Evolutionary conservation across 495 filamentous ascomycete genomes (phyloP), one percentile per base, ranked within the genome.

Genomic region (Stereocaulon alpinum): DNA sequence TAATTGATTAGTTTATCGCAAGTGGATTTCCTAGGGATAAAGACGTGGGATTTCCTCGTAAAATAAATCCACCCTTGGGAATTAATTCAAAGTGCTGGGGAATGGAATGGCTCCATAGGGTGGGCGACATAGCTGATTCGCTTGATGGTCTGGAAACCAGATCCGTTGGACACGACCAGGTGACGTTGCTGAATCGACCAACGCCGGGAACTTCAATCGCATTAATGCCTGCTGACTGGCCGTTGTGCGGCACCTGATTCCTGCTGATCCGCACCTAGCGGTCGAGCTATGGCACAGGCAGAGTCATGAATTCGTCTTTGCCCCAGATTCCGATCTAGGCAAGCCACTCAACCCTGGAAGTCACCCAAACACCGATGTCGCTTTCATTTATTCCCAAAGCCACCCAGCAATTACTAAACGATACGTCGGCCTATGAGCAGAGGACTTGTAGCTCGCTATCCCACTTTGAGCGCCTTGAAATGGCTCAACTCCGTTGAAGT

Each of bases 181-280:
- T 60, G 58, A 60, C 50, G 27, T 14, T 42, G n/a, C 11, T 44
- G 17, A 54, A 20, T 48, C 55, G 41, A 60, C 48, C 40, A 55
- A 55, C 49, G 18, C 30, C n/a, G 40, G n/a, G 45, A 15, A 60
- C 40, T 54, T 27, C 20, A 45, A 58, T 58, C 49, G 48, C 58
- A 41, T 61, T 50, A 48, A 55, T 32, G 54, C 52, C 52, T 48
- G 49, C 24, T 57, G 20, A 60, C 43, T 57, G 58, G 62, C 62
- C 53, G 53, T 58, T 57, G 58, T 50, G 58, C 44, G 62, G 62
- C 62, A 64, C 49, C 52, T 64, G 62, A 61, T 64, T 60, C 45
- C 20, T 63, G 62, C 62, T 61, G 54, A 64, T 64, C 62, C 59
- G 41, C 61, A 42, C 45, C 54, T 61, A 64, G 62, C 58, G 52